These are phyloP conservation scores for Phytopythium helicoides DNA, from an alignment of 352 stramenopile species.

Conservation along the genomic window DNA sequence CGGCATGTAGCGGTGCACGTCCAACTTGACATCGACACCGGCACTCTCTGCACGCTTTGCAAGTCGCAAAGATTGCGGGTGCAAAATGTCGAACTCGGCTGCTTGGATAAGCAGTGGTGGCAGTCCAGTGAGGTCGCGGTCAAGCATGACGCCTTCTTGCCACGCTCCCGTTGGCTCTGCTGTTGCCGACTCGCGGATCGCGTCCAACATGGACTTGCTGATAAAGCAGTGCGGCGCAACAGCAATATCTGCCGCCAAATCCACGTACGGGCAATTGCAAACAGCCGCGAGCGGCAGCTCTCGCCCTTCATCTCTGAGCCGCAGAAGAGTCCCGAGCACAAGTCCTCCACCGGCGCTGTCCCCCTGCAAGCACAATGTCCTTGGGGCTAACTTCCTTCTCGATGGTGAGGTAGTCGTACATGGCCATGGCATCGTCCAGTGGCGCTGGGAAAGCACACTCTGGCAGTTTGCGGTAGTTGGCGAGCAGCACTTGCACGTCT, in stretches of 20 bases:
- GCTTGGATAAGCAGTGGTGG: slow-evolving; percentile 45
- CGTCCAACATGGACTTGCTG: slow-evolving; percentile 30
- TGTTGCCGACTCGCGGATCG: slow-evolving; percentile 18
- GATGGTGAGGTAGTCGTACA: slow-evolving; percentile 41
- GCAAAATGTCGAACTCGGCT: slow-evolving; percentile 47
- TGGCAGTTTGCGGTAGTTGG: slow-evolving; percentile 66
- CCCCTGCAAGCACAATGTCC: slow-evolving; percentile 38
- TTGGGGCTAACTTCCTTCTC: slow-evolving; percentile 20
- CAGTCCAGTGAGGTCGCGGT: slow-evolving; percentile 36
- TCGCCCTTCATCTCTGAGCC: slow-evolving; percentile 20
- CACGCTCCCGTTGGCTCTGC: slow-evolving; percentile 12
- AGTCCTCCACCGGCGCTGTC: slow-evolving; percentile 56
- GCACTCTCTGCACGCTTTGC: slow-evolving; percentile 24
- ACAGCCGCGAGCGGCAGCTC: slow-evolving; percentile 31
- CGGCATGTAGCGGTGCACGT: slow-evolving; percentile 52
- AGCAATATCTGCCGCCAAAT: slow-evolving; percentile 26
- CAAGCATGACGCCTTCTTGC: slow-evolving; percentile 34
- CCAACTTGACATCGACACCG: slow-evolving; percentile 31
- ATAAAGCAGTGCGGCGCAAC: slow-evolving; percentile 50
- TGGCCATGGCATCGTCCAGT: slow-evolving; percentile 43
- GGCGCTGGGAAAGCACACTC: slow-evolving; percentile 37
- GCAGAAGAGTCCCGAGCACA: slow-evolving; percentile 38
- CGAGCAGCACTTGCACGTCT: slow-evolving; percentile 51
- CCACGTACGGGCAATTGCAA: slow-evolving; percentile 48
- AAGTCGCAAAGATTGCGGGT: slow-evolving; percentile 34